Conservation (phyloP, 495 filamentous ascomycete species). For the Penicillium flavigenum region DNA sequence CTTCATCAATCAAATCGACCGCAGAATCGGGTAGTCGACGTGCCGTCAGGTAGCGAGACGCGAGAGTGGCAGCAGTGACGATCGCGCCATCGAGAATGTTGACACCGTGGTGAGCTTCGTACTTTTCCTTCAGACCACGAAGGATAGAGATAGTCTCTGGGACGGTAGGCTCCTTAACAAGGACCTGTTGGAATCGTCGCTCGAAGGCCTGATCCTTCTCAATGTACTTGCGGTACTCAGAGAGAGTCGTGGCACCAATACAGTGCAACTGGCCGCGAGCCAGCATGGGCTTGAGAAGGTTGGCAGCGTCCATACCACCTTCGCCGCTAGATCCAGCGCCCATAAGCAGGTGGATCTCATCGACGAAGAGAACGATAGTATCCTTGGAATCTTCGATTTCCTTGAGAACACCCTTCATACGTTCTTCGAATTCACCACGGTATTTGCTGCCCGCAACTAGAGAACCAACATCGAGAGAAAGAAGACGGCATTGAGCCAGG, state of each 20-base stretch:
- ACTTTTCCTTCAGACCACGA: constrained; percentile 93
- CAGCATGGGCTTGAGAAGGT: constrained; percentile 95
- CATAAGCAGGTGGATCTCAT: constrained; percentile 98
- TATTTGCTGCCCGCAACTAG: constrained; percentile 97
- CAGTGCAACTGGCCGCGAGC: constrained; percentile 95
- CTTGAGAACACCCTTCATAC: constrained; percentile 98
- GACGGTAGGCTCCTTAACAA: constrained; percentile 89
- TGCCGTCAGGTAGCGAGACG: constrained; percentile 85
- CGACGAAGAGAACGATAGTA: constrained; percentile 95
- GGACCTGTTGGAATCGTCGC: constrained; percentile 95
- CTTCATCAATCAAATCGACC: constrained; percentile 94
- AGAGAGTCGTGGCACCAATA: constrained; percentile 92
- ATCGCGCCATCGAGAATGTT: constrained; percentile 92
- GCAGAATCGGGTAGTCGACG: constrained; percentile 93
- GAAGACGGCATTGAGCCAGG: constrained; percentile 86
- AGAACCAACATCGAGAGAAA: constrained; percentile 92
- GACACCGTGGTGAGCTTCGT: constrained; percentile 97
- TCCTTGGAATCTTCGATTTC: constrained; percentile 96
- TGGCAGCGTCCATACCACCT: constrained; percentile 98
- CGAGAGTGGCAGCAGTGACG: constrained; percentile 83
- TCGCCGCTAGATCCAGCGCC: constrained; percentile 90
- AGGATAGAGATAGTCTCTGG: constrained; percentile 94
- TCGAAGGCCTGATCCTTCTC: constrained; percentile 98
- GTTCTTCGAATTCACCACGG: constrained; percentile 95
- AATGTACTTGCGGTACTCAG: constrained; percentile 97